Percentiles rank a stretch among this genome's conserved stretches.
Evolutionary conservation across 257 asterid species (phyloP).

Genomic region (Forsythia suspensa): DNA sequence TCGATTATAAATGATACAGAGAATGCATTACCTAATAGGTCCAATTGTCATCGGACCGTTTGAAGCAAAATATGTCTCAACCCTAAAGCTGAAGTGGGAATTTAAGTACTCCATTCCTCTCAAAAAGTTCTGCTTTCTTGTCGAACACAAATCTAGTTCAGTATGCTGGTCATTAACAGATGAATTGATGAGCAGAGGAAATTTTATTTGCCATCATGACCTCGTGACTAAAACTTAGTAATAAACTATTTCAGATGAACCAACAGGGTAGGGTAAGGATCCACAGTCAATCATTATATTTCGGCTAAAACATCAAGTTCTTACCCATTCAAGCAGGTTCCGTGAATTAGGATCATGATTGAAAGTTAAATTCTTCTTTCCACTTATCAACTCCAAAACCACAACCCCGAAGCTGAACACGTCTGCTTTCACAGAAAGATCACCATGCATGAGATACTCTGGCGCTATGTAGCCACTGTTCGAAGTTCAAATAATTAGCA

Average conservation of each 20-base stretch:
- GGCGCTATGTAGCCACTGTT: slow-evolving; percentile 98
- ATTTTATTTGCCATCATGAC: not conserved
- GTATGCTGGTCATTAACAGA: slow-evolving; percentile 3
- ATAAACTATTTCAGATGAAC: not conserved
- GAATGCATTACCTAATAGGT: not conserved
- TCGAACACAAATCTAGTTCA: not conserved
- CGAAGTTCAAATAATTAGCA: slow-evolving; percentile 17
- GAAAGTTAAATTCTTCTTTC: slow-evolving; percentile 74
- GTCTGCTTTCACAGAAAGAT: slow-evolving; percentile 73
- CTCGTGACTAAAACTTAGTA: not conserved
- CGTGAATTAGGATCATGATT: slow-evolving; percentile 61
- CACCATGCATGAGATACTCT: slow-evolving; percentile 78
- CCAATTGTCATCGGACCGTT: not conserved
- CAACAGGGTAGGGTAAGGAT: not conserved
- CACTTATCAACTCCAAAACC: slow-evolving; percentile 85
- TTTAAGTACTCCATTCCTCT: not conserved
- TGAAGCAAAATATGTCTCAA: not conserved
- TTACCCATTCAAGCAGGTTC: slow-evolving; percentile 87
- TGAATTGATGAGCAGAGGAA: not conserved
- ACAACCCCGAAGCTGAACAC: slow-evolving; percentile 94
- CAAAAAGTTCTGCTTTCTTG: not conserved
- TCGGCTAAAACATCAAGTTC: slow-evolving; percentile 19
- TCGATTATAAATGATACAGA: too few species aligned
- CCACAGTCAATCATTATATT: not conserved
- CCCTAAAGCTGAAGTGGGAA: not conserved